Conservation (phyloP, 805 yeast genomes). For the Candida methanosorbosa region DNA sequence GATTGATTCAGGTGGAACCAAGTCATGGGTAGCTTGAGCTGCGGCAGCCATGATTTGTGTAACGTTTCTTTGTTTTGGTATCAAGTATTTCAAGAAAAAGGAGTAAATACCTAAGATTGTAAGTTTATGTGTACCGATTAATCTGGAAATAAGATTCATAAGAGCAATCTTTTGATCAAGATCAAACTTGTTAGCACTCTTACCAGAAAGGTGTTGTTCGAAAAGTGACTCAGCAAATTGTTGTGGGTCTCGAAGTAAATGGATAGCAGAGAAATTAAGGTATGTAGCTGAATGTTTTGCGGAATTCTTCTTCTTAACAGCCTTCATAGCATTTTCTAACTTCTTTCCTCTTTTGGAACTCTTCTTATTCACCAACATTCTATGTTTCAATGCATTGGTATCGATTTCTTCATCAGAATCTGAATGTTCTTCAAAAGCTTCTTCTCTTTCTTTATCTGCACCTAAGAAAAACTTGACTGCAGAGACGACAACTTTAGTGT, state of each 20-base stretch:
- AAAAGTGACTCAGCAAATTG: slow-evolving; percentile 89
- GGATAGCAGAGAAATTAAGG: slow-evolving; percentile 91
- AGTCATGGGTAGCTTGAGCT: slow-evolving; percentile 94
- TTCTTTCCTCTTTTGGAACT: slow-evolving; percentile 72
- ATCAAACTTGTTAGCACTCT: slow-evolving; percentile 60
- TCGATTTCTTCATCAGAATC: slow-evolving; percentile 67
- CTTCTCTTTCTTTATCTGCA: slow-evolving; percentile 91
- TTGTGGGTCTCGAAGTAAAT: slow-evolving; percentile 91
- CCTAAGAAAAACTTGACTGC: slow-evolving; percentile 91
- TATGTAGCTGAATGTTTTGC: slow-evolving; percentile 54
- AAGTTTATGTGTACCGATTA: slow-evolving; percentile 91
- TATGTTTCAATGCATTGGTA: slow-evolving; percentile 66
- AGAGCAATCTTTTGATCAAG: slow-evolving; percentile 85
- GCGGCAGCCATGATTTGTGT: slow-evolving; percentile 95
- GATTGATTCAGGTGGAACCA: slow-evolving; percentile 93
- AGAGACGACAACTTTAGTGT: slow-evolving; percentile 77
- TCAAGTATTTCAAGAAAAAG: slow-evolving; percentile 77
- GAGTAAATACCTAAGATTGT: slow-evolving; percentile 87
- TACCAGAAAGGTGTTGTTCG: slow-evolving; percentile 60
- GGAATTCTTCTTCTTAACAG: slow-evolving; percentile 54
- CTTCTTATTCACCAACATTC: slow-evolving; percentile 76
- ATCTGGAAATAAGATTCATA: slow-evolving; percentile 78
- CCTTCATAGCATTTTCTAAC: slow-evolving; percentile 64
- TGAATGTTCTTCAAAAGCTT: slow-evolving; percentile 62
- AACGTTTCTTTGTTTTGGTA: slow-evolving; percentile 91